Base-by-base conservation (phyloP, 805 yeast species). In the Schwanniomyces polymorphus region DNA sequence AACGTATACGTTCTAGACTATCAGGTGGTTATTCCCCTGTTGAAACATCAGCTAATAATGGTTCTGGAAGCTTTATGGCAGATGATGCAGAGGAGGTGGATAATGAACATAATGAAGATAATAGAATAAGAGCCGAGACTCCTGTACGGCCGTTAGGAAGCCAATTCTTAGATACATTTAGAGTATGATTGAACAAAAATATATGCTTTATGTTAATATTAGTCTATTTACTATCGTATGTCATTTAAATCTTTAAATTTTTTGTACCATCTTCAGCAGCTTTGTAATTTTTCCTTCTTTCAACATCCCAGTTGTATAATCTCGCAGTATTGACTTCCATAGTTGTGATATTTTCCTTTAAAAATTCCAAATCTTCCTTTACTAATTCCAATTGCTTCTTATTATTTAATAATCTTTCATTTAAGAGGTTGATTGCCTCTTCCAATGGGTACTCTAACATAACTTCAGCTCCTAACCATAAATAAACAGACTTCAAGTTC, bases 391-490 rank as follows among this genome's bases (percentile, higher is more conserved):
- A 76, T 53, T 80, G 85, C 34, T 76, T 71, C 55, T 79, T 70
- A 12, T 96, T 91, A 28, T 80, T 79, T 11, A 65, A 64, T 50
- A 91, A 76, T 63, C 92, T 82, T 33, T 76, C 75, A 10, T 72
- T 60, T 46, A 94, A 71, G 55, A 94, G 74, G 29, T 75, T 84
- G 41, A 84, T 78, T 2, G 99, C 99, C 64, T 94, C 99, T 33
- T 80, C 87, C 23, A 90, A 72, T 11, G 97, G 91, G 60, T 92
- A 94, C 63, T 94, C 98, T 60, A 94, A 75, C 98, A 94, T 92
- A 7, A 92, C 91, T 57, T 91, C 96, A 0, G 99, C 99, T 9
- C 99, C 99, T n/a, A 94, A 76, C 99, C 99, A 94, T 41, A 94
- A 74, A 53, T 83, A 83, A 1, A 94, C 98, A 2, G 71, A 64